phyloP scores from a whole-genome alignment of 371 early-diverging fungal genomes.

The Apophysomyces variabilis region DNA sequence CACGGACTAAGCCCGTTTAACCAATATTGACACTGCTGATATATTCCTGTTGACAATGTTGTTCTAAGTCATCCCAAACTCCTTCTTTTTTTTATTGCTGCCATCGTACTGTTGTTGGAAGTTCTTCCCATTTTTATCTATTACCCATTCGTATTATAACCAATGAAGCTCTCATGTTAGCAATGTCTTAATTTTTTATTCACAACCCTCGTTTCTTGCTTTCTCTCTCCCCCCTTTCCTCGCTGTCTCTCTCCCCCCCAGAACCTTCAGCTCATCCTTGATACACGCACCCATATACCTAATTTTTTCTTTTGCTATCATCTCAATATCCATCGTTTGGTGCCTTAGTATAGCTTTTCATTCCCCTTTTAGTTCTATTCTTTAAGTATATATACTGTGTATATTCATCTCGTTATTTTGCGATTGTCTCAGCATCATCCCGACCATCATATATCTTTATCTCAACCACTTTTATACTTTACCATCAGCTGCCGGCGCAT shows the following conservation, averaged over 20 bases:
- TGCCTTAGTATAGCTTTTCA: background rate
- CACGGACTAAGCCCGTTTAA: slow-evolving; percentile 7
- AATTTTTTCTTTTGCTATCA: slow-evolving; percentile 2
- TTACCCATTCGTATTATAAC: slow-evolving; percentile 1
- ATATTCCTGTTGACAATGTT: slow-evolving; percentile 1
- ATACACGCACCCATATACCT: slow-evolving; percentile 1
- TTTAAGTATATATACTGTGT: slow-evolving; percentile 1
- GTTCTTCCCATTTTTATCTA: slow-evolving; percentile 10
- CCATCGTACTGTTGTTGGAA: background rate
- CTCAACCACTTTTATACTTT: background rate
- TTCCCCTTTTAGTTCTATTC: background rate
- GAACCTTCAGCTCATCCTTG: background rate
- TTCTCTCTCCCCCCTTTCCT: background rate
- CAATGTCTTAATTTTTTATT: background rate
- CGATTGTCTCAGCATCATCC: background rate
- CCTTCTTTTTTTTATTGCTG: slow-evolving; percentile 8
- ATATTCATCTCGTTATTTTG: background rate
- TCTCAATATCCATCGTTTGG: no score
- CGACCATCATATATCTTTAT: background rate
- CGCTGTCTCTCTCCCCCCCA: background rate
- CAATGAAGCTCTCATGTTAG: background rate
- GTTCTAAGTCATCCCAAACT: background rate
- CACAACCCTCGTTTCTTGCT: background rate
- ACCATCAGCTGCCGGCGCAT: no score
- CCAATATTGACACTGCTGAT: slow-evolving; percentile 1